phyloP scores from a whole-genome alignment of 495 filamentous ascomycete species.

The Neurospora terricola region DNA sequence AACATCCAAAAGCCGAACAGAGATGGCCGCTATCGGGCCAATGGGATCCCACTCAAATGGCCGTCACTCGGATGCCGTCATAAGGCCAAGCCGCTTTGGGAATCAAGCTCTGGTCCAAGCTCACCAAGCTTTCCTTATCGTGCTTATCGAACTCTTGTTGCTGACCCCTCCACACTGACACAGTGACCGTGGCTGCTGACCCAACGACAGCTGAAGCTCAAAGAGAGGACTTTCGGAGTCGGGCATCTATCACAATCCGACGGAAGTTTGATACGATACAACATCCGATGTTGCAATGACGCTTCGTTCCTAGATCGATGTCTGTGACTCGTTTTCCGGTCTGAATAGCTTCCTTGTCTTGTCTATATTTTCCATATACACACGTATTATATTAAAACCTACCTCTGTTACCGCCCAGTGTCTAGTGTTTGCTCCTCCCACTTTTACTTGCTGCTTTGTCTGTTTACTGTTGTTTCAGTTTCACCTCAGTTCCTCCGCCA shows the following conservation, averaged over 20 bases:
- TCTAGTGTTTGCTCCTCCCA: neutral
- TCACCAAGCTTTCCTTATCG: neutral
- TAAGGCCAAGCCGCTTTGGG: neutral
- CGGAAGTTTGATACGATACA: neutral
- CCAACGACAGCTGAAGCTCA: neutral
- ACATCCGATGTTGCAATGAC: neutral
- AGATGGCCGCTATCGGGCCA: neutral
- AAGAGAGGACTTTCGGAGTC: neutral
- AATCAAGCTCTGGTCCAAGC: neutral
- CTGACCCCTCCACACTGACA: neutral
- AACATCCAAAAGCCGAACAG: neutral
- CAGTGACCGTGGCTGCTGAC: neutral
- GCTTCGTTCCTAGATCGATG: neutral
- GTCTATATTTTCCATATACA: neutral
- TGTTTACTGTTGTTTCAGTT: neutral
- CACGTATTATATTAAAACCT: neutral
- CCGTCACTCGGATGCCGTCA: neutral
- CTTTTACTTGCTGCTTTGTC: neutral
- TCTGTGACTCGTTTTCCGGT: neutral
- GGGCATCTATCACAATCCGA: neutral
- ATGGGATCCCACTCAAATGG: neutral
- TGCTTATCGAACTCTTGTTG: neutral
- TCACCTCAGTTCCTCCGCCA: neutral
- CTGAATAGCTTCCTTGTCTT: neutral
- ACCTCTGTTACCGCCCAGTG: neutral